Evolutionary conservation across 768 basidiomycete species (phyloP), one percentile per base, ranked within the genome.

Genomic region (Hysterangium stoloniferum): DNA sequence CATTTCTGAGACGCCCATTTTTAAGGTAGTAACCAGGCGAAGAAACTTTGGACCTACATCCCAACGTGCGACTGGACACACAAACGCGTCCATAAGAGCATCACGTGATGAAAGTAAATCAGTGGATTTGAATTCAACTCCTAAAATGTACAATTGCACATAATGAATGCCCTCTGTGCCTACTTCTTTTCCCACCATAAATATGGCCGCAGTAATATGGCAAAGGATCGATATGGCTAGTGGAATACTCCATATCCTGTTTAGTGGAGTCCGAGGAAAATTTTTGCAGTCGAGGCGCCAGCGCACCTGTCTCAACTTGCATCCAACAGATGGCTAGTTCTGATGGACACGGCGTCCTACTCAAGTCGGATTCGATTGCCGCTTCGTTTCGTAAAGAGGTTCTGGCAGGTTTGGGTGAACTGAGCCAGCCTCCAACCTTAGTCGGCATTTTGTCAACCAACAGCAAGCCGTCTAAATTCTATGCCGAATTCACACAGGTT

Each of bases 371-470:
- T 59, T 68, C 76, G 8, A 80, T 94, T 57, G 84, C 87, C 20
- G 73, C 74, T 25, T 65, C 79, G 2, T 92, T 85, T 61, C 76
- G 79, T 11, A 73, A 78, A 37, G 88, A 90, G 63, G 78, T 94
- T 57, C 76, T 76, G 56, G 43, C 64, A 17, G 66, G 67, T 24
- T 69, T 80, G 19, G 57, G 63, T 13, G 58, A 61, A 41, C 58
- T 61, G 28, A 32, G 66, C 4, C 71, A 69, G 19, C 61, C 66
- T 12, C 91, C 92, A 2, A 87, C 81, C 61, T 75, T 99, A 24
- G 82, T 97, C 45, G 95, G 94, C 1, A 95, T 98, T 58, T 74
- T 99, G 22, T 85, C 89, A 0, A 95, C 92, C 1, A 77, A 83
- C 1, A 81, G 83, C 4, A 79, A 79, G 6, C 89, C 90, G 0